phyloP scores from a whole-genome alignment of 441 rosid genomes.

The Pelargonium fulgidum region DNA sequence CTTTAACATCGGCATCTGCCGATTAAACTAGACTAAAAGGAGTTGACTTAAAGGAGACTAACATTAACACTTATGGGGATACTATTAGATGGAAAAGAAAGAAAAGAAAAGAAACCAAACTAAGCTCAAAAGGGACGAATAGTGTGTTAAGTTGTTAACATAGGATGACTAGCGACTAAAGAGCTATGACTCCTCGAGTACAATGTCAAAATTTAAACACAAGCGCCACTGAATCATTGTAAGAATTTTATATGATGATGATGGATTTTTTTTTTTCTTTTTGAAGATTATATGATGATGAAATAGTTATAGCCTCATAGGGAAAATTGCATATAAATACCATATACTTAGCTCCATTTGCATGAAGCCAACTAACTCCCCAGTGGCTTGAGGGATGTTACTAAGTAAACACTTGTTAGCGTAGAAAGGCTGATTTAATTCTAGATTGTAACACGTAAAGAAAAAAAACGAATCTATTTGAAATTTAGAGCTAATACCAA shows the following conservation, averaged over 20 bases:
- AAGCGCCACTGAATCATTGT: neutral
- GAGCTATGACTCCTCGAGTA: neutral
- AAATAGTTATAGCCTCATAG: too few relatives aligned
- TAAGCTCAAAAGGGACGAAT: conserved; percentile 8
- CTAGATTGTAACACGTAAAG: conserved; percentile 29
- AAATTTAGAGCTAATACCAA: conserved; percentile 92
- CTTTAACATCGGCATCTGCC: neutral
- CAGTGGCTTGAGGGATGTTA: neutral
- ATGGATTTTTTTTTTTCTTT: conserved; percentile 5
- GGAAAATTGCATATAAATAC: too few relatives aligned
- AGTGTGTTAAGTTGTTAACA: too few relatives aligned
- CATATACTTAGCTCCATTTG: too few relatives aligned
- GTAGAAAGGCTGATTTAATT: conserved; percentile 16
- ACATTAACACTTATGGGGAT: neutral
- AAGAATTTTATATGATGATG: neutral
- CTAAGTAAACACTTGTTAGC: neutral
- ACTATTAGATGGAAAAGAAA: neutral
- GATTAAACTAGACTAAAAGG: neutral
- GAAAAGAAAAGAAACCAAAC: neutral
- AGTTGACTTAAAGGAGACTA: neutral
- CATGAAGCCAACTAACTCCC: too few relatives aligned
- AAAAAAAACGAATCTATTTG: conserved; percentile 29
- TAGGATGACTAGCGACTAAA: neutral
- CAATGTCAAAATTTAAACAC: neutral
- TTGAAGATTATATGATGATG: neutral